Percentiles rank a stretch among this genome's conserved stretches.
These are phyloP conservation scores for Komagataella pseudopastoris DNA, from an alignment of 805 yeast species.

Conservation along the genomic window DNA sequence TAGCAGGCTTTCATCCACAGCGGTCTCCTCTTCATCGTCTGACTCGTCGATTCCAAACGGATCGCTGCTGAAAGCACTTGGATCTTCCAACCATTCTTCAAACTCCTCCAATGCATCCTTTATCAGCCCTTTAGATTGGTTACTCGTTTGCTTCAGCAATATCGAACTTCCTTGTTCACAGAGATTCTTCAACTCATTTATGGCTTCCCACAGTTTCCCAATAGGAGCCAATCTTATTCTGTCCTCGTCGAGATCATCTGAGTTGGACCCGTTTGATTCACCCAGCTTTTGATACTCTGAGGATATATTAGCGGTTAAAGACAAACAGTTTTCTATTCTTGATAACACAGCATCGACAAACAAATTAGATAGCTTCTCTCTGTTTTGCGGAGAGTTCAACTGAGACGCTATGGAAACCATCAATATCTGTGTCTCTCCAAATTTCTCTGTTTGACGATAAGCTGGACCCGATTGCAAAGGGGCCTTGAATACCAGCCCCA, in stretches of 20 bases:
- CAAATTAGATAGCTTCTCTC: not conserved
- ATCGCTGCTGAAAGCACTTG: not conserved
- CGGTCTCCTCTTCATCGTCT: not conserved
- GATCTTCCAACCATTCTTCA: not conserved
- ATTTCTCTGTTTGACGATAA: not conserved
- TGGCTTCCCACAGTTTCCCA: not conserved
- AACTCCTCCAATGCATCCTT: not conserved
- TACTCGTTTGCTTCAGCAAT: not conserved
- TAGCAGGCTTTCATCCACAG: not conserved
- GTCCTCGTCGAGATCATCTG: not conserved
- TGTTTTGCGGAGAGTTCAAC: not conserved
- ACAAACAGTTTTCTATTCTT: not conserved
- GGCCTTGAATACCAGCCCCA: not conserved
- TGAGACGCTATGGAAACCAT: not conserved
- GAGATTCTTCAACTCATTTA: not conserved
- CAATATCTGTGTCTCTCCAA: not conserved
- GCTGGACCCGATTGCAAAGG: not conserved
- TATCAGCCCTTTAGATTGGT: not conserved
- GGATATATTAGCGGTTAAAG: not conserved
- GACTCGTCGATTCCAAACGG: not conserved
- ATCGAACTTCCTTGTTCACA: not conserved
- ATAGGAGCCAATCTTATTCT: not conserved
- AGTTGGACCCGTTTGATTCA: not conserved
- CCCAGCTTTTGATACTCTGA: not conserved
- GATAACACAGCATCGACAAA: not conserved